Base-by-base conservation (phyloP, 2,329 filamentous ascomycete species). In the Tolypocladium cylindrosporum region DNA sequence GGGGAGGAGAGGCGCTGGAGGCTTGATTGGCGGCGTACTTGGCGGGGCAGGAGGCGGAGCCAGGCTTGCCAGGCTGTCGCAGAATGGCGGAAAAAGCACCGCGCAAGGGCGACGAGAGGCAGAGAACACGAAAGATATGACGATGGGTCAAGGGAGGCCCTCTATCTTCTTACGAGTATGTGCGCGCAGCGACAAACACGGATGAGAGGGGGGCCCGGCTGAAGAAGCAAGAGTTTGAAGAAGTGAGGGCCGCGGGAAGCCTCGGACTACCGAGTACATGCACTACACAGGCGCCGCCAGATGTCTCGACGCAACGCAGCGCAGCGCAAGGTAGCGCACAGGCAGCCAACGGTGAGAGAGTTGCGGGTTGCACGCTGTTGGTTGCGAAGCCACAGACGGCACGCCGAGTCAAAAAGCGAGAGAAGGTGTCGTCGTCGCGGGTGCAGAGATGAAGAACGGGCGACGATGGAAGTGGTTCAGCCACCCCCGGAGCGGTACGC, bases 1-100 rank as follows among this genome's bases (percentile, higher is more conserved):
- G 11, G 27, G 45, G 27, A 14, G 4, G 13, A 10, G 37, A 39
- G 45, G 19, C 43, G 37, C 31, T 37, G 54, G 54, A 48, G 53
- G 57, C 57, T 58, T 58, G 57, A 58, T 58, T 58, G 57, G 57
- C 53, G 57, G 57, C 54, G 36, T 14, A 40, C 50, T 54, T 41
- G 52, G 56, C 56, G 56, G 55, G 48, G 55, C 37, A 36, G 21
- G 34, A 42, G 36, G 55, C n/a, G 55, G 43, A 21, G 55, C 13
- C 36, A n/a, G 34, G 11, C 36, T 50, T 16, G 55, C 13, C 36
- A n/a, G 34, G 11, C 36, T 54, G 56, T 54, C 31, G 43, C 48
- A 21, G 16, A 34, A 45, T 41, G 24, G 34, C 42, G 19, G 48
- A 54, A 41, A 27, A 52, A 36, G 54, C 54, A 45, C 42, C 7